Evolutionary conservation across 495 filamentous ascomycete genomes (phyloP), one percentile per base, ranked within the genome.

Genomic region (Aspergillus taichungensis): DNA sequence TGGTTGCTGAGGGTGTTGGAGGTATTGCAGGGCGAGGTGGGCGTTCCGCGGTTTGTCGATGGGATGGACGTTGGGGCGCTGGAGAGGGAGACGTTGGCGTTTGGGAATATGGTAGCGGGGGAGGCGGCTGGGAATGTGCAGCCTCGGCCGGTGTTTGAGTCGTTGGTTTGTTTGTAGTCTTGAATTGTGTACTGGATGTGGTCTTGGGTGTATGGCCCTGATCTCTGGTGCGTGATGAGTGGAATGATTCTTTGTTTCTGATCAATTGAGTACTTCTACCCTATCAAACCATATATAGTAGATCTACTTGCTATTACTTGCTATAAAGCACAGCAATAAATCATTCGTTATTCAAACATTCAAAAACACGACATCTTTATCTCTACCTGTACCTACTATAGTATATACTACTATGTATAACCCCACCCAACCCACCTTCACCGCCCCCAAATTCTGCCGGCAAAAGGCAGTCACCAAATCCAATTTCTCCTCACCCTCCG

Each of bases 41-140:
- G 18, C 18, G 18, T 24, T 24, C 18, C 18, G 18, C 18, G 18
- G 18, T 24, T 2, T 24, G 10, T 9, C 39, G 12, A 40, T 35
- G 3, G n/a, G 14, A 10, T 9, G 18, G 40, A 43, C 38, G n/a
- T 43, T 13, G 34, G 13, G n/a, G 12, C 6, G 5, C 28, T 49
- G 28, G 46, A 49, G 41, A 38, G 13, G 28, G 46, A 36, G 34
- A 28, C 34, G 4, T 40, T 39, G 30, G 34, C 34, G 7, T 49
- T 40, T 40, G 46, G 46, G 27, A 49, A 49, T 43, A 10, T 11
- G 24, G 36, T 31, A 12, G 40, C 40, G 13, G 28, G 14, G 7
- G 46, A 32, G 24, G 46, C 46, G 35, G 11, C n/a, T 9, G n/a
- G 14, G 34, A 49, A 49, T 43, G 39, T 49, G 40, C 46, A 49